Evolutionary conservation across 768 basidiomycete species (phyloP).

Genomic region (Astraeus odoratus): DNA sequence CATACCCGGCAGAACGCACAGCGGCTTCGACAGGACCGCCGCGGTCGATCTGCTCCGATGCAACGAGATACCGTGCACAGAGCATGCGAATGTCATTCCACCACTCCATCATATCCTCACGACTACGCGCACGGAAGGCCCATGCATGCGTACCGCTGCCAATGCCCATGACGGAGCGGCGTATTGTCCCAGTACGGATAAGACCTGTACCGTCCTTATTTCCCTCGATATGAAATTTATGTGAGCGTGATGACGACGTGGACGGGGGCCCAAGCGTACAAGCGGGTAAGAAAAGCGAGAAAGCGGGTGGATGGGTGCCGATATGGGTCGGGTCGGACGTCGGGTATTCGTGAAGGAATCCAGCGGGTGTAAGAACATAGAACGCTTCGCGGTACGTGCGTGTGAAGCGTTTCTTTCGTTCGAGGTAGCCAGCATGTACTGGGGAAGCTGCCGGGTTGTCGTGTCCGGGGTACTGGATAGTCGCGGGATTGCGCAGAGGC

Average conservation of each 20-base stretch:
- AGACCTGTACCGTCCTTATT: constrained; percentile 70
- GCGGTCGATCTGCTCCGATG: constrained; percentile 88
- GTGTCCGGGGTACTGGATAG: constrained; percentile 82
- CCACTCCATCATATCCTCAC: constrained; percentile 99
- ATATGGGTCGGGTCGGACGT: constrained; percentile 61
- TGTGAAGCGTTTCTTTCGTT: constrained; percentile 95
- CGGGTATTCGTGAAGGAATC: constrained; percentile 90
- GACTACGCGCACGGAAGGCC: constrained; percentile 82
- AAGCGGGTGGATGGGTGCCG: constrained; percentile 54
- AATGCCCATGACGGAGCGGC: constrained; percentile 44
- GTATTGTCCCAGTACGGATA: constrained; percentile 30
- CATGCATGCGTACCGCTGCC: constrained; percentile 55
- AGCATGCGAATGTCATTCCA: constrained; percentile 97
- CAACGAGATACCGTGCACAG: constrained; percentile 89
- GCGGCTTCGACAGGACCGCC: constrained; percentile 90
- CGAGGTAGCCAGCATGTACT: constrained; percentile 84
- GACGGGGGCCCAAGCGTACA: constrained; percentile 95
- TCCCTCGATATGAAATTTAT: constrained; percentile 98
- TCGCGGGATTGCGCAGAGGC: constrained; percentile 71
- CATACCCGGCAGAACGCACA: constrained; percentile 82
- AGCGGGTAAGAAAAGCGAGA: constrained; percentile 86
- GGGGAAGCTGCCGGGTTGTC: constrained; percentile 81
- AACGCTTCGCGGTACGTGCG: constrained; percentile 78
- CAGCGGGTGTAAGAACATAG: constrained; percentile 91
- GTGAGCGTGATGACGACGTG: constrained; percentile 52